A percentile compares a stretch with the other conserved stretches of the same genome.
Evolutionary conservation across 805 yeast species (phyloP).

Genomic region (Yamadazyma takamatsuzukensis): DNA sequence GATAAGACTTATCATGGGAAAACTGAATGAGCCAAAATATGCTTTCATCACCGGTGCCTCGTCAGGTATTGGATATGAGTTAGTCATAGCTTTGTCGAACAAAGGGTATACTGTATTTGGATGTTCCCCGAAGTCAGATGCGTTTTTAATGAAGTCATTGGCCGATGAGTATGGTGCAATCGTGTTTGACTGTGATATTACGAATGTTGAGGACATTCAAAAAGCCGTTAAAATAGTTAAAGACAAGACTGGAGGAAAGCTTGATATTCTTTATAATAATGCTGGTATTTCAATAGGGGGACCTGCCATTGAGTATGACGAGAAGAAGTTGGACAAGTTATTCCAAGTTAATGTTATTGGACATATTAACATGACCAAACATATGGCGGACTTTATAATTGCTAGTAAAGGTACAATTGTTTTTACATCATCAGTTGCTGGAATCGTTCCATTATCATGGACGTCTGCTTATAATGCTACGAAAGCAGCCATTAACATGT

Average conservation of each 20-base stretch:
- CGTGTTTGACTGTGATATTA: constrained; percentile 33
- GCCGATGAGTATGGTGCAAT: constrained; percentile 21
- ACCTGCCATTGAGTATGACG: constrained; percentile 30
- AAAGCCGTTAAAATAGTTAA: constrained; percentile 19
- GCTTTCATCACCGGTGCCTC: constrained; percentile 54
- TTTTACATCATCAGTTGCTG: constrained; percentile 35
- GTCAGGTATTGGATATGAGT: constrained; percentile 47
- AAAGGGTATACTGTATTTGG: constrained; percentile 40
- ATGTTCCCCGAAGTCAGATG: constrained; percentile 25
- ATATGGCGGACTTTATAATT: constrained; percentile 27
- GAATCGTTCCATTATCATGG: constrained; percentile 30
- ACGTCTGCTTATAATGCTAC: constrained; percentile 29
- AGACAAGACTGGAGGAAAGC: constrained; percentile 24
- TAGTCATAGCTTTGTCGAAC: constrained; percentile 38
- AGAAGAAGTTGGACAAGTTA: constrained; percentile 14
- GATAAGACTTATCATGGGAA: no score
- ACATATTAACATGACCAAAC: constrained; percentile 31
- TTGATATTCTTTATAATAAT: constrained; percentile 39
- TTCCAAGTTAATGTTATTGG: constrained; percentile 39
- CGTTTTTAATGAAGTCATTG: constrained; percentile 22
- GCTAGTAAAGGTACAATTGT: constrained; percentile 31
- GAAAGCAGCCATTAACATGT: constrained; percentile 22
- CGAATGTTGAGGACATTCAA: constrained; percentile 24
- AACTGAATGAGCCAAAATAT: constrained; percentile 12
- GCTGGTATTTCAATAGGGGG: constrained; percentile 30